These are phyloP conservation scores for Phyllosticta citribraziliensis DNA, from an alignment of 2,329 filamentous ascomycete genomes.

Conservation along the genomic window DNA sequence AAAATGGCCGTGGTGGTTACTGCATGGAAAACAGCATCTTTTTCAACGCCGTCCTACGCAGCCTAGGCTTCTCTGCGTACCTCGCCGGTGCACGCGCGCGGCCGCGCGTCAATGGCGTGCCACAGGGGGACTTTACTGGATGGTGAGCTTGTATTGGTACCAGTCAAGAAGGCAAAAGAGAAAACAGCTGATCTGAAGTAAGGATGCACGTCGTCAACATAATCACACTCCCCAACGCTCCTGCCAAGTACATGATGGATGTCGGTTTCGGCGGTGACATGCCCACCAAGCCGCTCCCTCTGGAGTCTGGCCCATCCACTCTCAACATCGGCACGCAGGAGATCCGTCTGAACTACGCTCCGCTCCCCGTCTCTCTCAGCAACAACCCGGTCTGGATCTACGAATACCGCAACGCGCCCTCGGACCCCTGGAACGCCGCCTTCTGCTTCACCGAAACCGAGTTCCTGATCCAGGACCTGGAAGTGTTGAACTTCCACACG, in stretches of 20 bases:
- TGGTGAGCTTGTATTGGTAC: conserved; percentile 29
- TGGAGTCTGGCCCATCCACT: conserved; percentile 22
- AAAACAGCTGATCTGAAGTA: conserved; percentile 13
- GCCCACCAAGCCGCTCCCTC: conserved; percentile 46
- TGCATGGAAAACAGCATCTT: conserved; percentile 51
- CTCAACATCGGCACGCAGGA: conserved; percentile 47
- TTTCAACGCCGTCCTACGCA: conserved; percentile 43
- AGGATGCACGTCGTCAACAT: conserved; percentile 53
- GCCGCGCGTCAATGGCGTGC: conserved; percentile 20
- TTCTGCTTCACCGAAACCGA: conserved; percentile 34
- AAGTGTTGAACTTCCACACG: conserved; percentile 31
- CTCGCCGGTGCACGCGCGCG: conserved; percentile 42
- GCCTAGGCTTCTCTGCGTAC: conserved; percentile 45
- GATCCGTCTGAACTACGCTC: conserved; percentile 43
- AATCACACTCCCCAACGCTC: conserved; percentile 41
- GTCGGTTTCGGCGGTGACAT: conserved; percentile 57
- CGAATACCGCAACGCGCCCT: conserved; percentile 38
- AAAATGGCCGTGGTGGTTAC: conserved; percentile 44
- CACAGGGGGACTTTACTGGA: conserved; percentile 35
- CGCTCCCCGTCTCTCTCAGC: conserved; percentile 37
- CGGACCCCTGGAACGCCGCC: conserved; percentile 32
- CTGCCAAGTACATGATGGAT: conserved; percentile 45
- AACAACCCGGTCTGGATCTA: conserved; percentile 48
- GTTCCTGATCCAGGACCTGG: conserved; percentile 30
- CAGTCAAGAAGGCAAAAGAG: conserved; percentile 7